Percentiles rank a stretch among this genome's conserved stretches.
Evolutionary conservation across 441 rosid genomes (phyloP).

Genomic region (Corymbia citriodora): DNA sequence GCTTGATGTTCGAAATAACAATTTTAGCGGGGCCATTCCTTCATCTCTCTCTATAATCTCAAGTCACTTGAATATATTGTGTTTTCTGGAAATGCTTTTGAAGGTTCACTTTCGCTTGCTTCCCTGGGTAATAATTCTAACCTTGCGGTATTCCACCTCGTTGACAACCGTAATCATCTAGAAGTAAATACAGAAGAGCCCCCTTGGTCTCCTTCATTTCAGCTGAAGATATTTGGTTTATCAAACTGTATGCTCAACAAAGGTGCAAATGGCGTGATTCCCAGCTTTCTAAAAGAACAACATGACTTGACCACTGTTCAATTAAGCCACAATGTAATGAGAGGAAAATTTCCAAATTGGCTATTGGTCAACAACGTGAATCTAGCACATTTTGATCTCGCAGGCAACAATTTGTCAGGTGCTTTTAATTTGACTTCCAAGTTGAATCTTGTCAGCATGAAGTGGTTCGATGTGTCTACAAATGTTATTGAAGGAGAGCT

Average conservation of each 20-base stretch:
- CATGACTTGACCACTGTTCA: not conserved
- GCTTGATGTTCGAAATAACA: not conserved
- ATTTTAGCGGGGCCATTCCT: not conserved
- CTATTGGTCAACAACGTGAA: not conserved
- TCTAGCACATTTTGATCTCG: accelerated
- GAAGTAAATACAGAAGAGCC: not conserved
- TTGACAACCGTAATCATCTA: not conserved
- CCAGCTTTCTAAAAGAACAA: not conserved
- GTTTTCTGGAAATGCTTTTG: not conserved
- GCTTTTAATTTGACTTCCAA: not conserved
- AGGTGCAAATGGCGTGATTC: not conserved
- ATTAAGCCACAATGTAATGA: not conserved
- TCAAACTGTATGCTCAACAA: not conserved
- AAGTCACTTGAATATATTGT: not conserved
- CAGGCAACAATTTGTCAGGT: not conserved
- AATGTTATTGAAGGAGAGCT: not conserved
- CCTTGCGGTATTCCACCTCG: not conserved
- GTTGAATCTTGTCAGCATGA: accelerated
- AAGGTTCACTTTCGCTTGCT: not conserved
- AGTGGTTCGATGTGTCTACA: not conserved
- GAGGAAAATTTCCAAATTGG: not conserved
- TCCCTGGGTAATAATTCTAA: not conserved
- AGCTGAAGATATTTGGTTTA: not conserved
- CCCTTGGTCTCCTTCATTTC: not conserved
- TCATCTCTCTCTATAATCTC: not conserved